Evolutionary conservation across 1,284 basidiomycete species (phyloP).

Genomic region (Sparassis latifolia): DNA sequence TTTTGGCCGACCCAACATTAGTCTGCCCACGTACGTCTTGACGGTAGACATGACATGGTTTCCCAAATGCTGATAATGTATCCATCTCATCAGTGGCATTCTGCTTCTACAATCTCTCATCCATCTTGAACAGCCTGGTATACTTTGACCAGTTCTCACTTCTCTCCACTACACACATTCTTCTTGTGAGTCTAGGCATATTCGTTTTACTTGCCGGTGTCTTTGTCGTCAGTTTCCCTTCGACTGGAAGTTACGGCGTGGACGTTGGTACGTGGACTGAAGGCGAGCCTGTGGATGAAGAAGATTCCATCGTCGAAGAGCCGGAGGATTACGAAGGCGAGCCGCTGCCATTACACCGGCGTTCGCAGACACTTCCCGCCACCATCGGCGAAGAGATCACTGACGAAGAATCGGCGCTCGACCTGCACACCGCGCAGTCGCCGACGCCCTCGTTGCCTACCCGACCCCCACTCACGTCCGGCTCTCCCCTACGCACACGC

Average conservation of each 20-base stretch:
- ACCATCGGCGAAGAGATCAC: slow-evolving; percentile 10
- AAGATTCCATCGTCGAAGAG: slow-evolving; percentile 20
- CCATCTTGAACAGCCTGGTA: slow-evolving; percentile 82
- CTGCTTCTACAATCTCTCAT: slow-evolving; percentile 93
- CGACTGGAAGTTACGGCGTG: slow-evolving; percentile 42
- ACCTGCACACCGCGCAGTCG: slow-evolving; percentile 12
- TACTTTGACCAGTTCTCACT: slow-evolving; percentile 88
- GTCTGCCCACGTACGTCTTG: slow-evolving; percentile 77
- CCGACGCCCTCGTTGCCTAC: slow-evolving; percentile 9
- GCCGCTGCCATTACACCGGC: slow-evolving; percentile 22
- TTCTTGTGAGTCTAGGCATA: slow-evolving; percentile 77
- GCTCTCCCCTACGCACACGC: slow-evolving; percentile 2
- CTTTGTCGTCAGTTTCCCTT: slow-evolving; percentile 79
- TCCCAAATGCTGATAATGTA: not conserved
- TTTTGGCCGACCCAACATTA: slow-evolving; percentile 81
- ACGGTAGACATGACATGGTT: not conserved
- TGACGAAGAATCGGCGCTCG: slow-evolving; percentile 7
- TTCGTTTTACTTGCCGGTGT: slow-evolving; percentile 80
- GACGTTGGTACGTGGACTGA: slow-evolving; percentile 51
- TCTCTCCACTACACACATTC: slow-evolving; percentile 63
- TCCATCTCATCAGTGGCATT: slow-evolving; percentile 63
- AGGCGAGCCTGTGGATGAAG: slow-evolving; percentile 26
- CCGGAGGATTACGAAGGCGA: slow-evolving; percentile 23
- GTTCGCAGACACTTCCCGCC: slow-evolving; percentile 2
- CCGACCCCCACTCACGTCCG: slow-evolving; percentile 8